Evolutionary conservation across 331 rosid genomes (phyloP), one percentile per base, ranked within the genome.

Genomic region (Cucumis variabilis): DNA sequence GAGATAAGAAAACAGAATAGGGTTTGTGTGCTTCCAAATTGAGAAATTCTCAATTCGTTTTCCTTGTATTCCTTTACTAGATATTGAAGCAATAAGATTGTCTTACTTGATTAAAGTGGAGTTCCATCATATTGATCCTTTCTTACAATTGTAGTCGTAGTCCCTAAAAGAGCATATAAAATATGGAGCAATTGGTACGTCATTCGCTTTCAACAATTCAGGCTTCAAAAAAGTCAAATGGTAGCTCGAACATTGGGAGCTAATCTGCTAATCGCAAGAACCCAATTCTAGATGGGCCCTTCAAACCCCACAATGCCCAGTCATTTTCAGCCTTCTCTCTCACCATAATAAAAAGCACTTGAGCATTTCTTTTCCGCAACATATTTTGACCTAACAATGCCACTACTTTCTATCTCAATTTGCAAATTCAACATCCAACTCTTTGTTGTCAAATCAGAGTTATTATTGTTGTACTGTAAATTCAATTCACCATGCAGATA

Each of bases 281-380:
- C 74, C 41, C 85, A 86, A 90, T 86, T 63, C 50, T 58, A 87
- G 69, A 91, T 82, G 86, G 88, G 91, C 53, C 86, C 91, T 86
- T 87, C 46, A 84, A 86, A 48, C 72, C 28, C 81, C 78, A 48
- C 87, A 41, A 88, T 88, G 91, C 92, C 92, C 75, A 87, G 92
- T 92, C 93, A 84, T 87, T 87, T 88, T 91, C 95, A 86, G 75
- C 88, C 89, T 87, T 88, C 94, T 85, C 86, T 82, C 28, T 78
- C 90, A 88, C 85, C 91, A 86, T 69, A 16, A 86, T 81, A 79
- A 66, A 87, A 51, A 44, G 73, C 82, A 86, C 89, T 82, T 83
- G 62, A 89, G 89, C 89, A 86, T 88, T 90, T 83, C 48, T 92
- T 88, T 90, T 83, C 48, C 93, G 85, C 77, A 79, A 65, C 87